Evolutionary conservation across 2,329 filamentous ascomycete genomes (phyloP), one percentile per base, ranked within the genome.

Genomic region (Aspergillus cejpii): DNA sequence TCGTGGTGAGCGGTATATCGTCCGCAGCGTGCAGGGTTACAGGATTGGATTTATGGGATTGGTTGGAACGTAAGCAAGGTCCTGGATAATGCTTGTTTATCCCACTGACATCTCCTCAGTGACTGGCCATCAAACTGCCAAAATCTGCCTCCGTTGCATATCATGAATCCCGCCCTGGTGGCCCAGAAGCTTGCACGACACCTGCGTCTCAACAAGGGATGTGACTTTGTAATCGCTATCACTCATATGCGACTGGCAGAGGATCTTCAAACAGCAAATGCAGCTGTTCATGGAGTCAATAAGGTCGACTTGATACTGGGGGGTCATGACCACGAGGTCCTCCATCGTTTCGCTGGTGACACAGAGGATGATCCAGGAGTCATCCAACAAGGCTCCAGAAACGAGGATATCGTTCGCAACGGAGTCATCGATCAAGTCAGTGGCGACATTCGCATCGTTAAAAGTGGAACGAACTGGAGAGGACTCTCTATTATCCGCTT

Each of bases 271-370:
- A 49, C 49, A 10, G 45, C 48, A 15, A 41, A 51, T 33, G 49
- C 43, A 2, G 52, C 54, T 7, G n/a, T 26, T 7, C 10, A 20
- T 6, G 56, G 53, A 1, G 36, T 49, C 4, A 45, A 43, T 27
- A 47, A 37, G 26, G 48, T 60, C 14, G 57, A 60, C 37, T 37
- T 60, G 39, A 34, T 60, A 1, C 51, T 58, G 0, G 57, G 56
- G 1, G 57, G 57, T 3, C 57, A 60, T 40, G 56, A 60, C 20
- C 57, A 60, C 43, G 39, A 58, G 3, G 45, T 57, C 17, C 31
- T 56, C 2, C 50, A 51, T n/a, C 45, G 56, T 3, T 51, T 46
- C 36, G 43, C 31, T 7, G 45, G 46, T 7, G 52, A 56, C 45
- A 48, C 44, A 1, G 44, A 51, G 29, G 17, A 41, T 1, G 39